These are phyloP conservation scores for Exsudoporus frostii DNA, from an alignment of 768 basidiomycete genomes.

Conservation along the genomic window DNA sequence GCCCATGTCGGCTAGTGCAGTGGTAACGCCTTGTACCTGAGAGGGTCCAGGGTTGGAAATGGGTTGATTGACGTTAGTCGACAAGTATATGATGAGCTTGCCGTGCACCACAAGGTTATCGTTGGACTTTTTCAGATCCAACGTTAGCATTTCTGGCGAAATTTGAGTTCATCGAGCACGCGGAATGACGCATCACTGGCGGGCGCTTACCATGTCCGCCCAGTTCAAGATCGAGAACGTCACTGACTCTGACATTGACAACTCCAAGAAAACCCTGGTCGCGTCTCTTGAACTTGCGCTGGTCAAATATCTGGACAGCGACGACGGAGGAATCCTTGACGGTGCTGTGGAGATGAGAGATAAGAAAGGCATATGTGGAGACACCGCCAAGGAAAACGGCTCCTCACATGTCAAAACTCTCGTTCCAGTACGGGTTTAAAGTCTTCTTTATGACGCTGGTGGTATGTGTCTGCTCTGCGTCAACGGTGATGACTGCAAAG, in stretches of 20 bases:
- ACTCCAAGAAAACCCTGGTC: constrained; percentile 99
- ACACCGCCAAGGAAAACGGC: neutral
- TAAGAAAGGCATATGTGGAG: constrained; percentile 2
- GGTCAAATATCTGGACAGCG: constrained; percentile 98
- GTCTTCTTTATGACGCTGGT: constrained; percentile 97
- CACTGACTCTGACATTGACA: constrained; percentile 89
- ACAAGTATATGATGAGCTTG: constrained; percentile 94
- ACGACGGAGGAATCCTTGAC: constrained; percentile 98
- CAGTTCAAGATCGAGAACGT: constrained; percentile 86
- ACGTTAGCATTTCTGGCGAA: constrained; percentile 83
- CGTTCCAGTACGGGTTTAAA: constrained; percentile 94
- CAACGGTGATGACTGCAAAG: constrained; percentile 97
- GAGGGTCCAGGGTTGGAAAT: constrained; percentile 83
- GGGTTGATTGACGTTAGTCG: constrained; percentile 83
- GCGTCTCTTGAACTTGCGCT: constrained; percentile 96
- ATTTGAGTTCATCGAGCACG: neutral
- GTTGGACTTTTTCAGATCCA: constrained; percentile 98
- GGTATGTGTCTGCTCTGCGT: constrained; percentile 95
- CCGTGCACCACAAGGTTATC: constrained; percentile 98
- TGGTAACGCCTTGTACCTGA: constrained; percentile 56
- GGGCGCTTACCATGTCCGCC: constrained; percentile 82
- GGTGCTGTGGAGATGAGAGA: constrained; percentile 46
- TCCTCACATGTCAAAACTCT: constrained; percentile 93
- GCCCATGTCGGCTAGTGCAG: constrained; percentile 59
- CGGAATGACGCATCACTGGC: neutral